Evolutionary conservation across 169 alveolate species (phyloP).

Genomic region (Cryptosporidium ryanae): DNA sequence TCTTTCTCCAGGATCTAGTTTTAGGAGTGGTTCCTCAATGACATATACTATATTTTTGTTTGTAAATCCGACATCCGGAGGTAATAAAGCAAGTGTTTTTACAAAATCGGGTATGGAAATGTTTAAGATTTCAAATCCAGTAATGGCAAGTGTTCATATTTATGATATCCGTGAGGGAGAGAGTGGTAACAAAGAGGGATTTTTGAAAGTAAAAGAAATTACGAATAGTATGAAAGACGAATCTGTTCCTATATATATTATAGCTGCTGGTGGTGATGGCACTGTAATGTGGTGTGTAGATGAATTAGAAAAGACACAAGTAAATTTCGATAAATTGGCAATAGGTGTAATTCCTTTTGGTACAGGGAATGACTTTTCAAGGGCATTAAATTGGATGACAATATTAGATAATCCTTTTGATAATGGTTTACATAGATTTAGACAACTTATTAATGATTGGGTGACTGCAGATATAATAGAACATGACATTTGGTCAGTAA

Average conservation of each 20-base stretch:
- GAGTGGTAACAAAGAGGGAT: constrained; percentile 85
- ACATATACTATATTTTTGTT: constrained; percentile 78
- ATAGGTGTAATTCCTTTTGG: constrained; percentile 94
- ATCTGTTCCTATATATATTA: constrained; percentile 75
- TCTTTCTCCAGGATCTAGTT: constrained; percentile 56
- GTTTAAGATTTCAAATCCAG: constrained; percentile 72
- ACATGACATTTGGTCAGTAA: constrained; percentile 92
- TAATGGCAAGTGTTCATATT: constrained; percentile 70
- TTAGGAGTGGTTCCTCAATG: constrained; percentile 39
- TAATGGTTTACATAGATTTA: constrained; percentile 83
- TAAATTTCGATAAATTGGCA: constrained; percentile 81
- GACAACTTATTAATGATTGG: constrained; percentile 81
- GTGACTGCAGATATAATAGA: constrained; percentile 82
- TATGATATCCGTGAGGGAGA: constrained; percentile 85
- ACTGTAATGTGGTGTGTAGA: constrained; percentile 91
- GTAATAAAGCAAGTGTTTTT: constrained; percentile 84
- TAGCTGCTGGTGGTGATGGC: constrained; percentile 98
- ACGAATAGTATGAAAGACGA: constrained; percentile 11
- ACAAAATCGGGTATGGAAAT: constrained; percentile 80
- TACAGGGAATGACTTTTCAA: constrained; percentile 95
- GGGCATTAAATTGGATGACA: constrained; percentile 90
- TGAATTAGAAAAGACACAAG: constrained; percentile 85
- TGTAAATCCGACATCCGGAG: constrained; percentile 88
- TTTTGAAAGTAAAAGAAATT: constrained; percentile 74
- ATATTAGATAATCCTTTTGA: constrained; percentile 83